Evolutionary conservation across 371 early-diverging fungal genomes (phyloP), one percentile per base, ranked within the genome.

Genomic region (Mucor indicus): DNA sequence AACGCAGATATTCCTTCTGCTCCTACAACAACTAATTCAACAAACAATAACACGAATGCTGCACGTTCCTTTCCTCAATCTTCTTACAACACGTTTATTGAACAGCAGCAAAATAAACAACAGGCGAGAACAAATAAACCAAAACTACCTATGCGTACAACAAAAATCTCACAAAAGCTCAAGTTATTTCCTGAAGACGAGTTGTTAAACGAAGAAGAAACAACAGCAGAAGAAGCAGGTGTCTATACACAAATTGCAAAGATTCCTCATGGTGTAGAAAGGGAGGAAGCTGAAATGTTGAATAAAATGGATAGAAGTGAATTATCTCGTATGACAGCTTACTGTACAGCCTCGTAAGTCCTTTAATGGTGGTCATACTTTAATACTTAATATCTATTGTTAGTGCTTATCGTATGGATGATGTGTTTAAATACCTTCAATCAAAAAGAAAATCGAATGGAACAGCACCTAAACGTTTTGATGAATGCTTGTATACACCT

Each of bases 131-230:
- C 50, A 2, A 44, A 17, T 16, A 70, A 68, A 43, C 62, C 69
- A 15, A 76, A 72, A 33, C 66, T 68, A 19, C 87, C 86, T 13
- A 84, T 81, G 49, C 85, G 95, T 50, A 94, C 95, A 4, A 92
- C 94, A n/a, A 94, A 93, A 58, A 88, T 84, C 23, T 86, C 89
- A n/a, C 93, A 93, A 63, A 97, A 97, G 67, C 72, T 95, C 10
- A 86, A 89, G 23, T 66, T 97, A 16, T 87, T 97, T 46, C 95
- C 97, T 4, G 91, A 91, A 51, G 92, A 90, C 17, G 84, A 85
- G 8, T 54, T 51, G 60, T 57, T 51, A 2, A 33, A 55, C 7
- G 30, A 54, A 4, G 48, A 53, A 2, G 59, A 60, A 12, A 27
- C 25, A 3, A 52, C 42, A 15, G 44, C 52, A 38, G n/a, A n/a